Percentiles rank a stretch among this genome's conserved stretches.
phyloP scores from a whole-genome alignment of 2,329 filamentous ascomycete genomes.

The Phialophora macrospora region DNA sequence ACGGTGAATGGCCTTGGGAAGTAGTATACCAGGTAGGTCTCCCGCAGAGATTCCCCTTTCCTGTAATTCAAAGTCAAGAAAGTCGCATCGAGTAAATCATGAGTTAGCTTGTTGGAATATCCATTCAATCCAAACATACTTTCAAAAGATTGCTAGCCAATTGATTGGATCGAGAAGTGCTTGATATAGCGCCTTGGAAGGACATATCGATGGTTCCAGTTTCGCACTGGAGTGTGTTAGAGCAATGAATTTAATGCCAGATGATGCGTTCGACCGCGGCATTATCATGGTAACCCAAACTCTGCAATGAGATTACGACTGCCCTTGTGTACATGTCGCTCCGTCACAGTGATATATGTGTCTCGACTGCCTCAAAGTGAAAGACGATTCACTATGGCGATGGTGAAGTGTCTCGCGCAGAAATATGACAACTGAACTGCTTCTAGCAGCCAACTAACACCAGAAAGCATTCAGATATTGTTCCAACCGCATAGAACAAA shows the following conservation, averaged over 20 bases:
- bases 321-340: not conserved
- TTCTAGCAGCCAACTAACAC: too few species aligned
- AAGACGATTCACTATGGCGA: not conserved
- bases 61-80: not conserved
- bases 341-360: not conserved
- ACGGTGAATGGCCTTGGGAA: not conserved
- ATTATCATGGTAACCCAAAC: not conserved
- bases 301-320: not conserved
- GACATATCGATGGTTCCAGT: too few species aligned
- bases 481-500: not conserved
- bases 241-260: not conserved
- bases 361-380: not conserved
- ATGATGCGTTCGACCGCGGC: not conserved
- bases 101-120: not conserved
- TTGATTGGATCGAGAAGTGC: not conserved
- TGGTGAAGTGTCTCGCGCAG: not conserved
- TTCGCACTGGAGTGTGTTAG: not conserved
- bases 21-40: not conserved
- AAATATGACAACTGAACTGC: too few species aligned
- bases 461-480: not conserved
- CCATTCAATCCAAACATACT: not conserved
- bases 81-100: too few species aligned
- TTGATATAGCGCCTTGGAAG: not conserved
- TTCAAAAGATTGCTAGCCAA: not conserved
- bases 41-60: not conserved